Base-by-base conservation (phyloP, 1,139 yeast genomes). In the Geotrichum carabidarum region DNA sequence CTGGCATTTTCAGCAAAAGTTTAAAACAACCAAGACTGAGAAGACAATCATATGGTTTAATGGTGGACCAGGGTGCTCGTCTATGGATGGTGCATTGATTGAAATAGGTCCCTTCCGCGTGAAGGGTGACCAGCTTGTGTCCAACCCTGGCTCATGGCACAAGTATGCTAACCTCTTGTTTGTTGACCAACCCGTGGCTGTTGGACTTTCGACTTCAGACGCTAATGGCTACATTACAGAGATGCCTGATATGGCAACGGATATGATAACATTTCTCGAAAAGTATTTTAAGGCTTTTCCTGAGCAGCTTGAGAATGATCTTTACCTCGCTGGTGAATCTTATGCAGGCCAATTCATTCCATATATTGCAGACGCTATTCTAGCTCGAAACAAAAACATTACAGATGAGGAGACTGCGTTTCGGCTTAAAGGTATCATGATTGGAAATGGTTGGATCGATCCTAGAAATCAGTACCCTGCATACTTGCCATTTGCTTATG, bases 291-390 rank as follows among this genome's bases (percentile, higher is more conserved):
- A 78, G 56, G 65, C 83, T 4, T 93, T 93, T 68, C 96, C 97
- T 0, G 83, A 84, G 51, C 90, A 87, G 61, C 62, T 71, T 11
- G 66, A 67, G 12, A 83, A 86, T 59, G 86, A 87, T 37, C 72
- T 93, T 4, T 83, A 81, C 61, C 69, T 93, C 48, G 95, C 96
- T 0, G 99, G 99, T 31, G 99, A 93, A 71, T 87, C 96, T 62
- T 93, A 84, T 72, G 98, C 99, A 1, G 99, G 99, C 22, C 98
- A 93, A 68, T 93, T 89, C 68, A 86, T 93, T 56, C 99, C 99
- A 1, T 88, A 86, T 68, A 79, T 91, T 57, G 95, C 94, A 0
- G 72, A 78, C 49, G 82, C 81, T 1, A 77, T 91, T 15, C 63
- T 81, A 53, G 72, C 78, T 1, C 69, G 78, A 50, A 81, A 83